Percentiles rank a stretch among this genome's conserved stretches.
These are phyloP conservation scores for Colletotrichum falcatum DNA, from an alignment of 2,329 filamentous ascomycete genomes.

Conservation along the genomic window DNA sequence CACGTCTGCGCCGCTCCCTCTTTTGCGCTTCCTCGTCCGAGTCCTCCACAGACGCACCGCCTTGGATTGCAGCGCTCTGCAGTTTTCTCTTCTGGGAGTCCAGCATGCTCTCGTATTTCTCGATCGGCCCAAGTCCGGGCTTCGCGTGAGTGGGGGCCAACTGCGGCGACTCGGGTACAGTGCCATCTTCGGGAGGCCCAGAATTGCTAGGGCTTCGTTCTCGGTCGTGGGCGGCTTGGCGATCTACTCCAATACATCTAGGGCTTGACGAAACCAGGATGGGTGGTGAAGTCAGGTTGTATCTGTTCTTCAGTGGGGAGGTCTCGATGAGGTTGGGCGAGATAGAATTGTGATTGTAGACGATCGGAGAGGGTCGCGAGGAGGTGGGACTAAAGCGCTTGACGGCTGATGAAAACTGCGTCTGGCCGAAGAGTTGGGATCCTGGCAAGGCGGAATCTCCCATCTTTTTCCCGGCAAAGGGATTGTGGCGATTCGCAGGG, in stretches of 20 bases:
- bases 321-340: constrained; percentile 60
- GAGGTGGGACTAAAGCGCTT: constrained; percentile 67
- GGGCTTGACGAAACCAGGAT: constrained; percentile 57
- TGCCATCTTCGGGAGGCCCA: constrained; percentile 47
- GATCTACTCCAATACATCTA: constrained; percentile 41
- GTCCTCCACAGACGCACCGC: constrained; percentile 50
- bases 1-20: constrained; percentile 52
- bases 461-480: constrained; percentile 56
- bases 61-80: constrained; percentile 44
- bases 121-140: constrained; percentile 49
- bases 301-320: constrained; percentile 64
- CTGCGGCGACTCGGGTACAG: constrained; percentile 53
- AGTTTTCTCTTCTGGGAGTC: constrained; percentile 58
- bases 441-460: constrained; percentile 51
- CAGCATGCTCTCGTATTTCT: constrained; percentile 59
- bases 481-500: constrained; percentile 61
- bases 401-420: constrained; percentile 65
- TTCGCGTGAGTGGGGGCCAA: not conserved
- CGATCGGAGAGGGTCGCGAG: constrained; percentile 66
- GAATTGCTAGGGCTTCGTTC: constrained; percentile 45
- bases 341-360: constrained; percentile 56
- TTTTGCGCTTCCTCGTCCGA: constrained; percentile 50
- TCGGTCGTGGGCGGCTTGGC: constrained; percentile 38
- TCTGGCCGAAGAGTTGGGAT: constrained; percentile 68
- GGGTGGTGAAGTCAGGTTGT: constrained; percentile 60